Conservation (phyloP, 495 filamentous ascomycete genomes). For the Neurospora africana region DNA sequence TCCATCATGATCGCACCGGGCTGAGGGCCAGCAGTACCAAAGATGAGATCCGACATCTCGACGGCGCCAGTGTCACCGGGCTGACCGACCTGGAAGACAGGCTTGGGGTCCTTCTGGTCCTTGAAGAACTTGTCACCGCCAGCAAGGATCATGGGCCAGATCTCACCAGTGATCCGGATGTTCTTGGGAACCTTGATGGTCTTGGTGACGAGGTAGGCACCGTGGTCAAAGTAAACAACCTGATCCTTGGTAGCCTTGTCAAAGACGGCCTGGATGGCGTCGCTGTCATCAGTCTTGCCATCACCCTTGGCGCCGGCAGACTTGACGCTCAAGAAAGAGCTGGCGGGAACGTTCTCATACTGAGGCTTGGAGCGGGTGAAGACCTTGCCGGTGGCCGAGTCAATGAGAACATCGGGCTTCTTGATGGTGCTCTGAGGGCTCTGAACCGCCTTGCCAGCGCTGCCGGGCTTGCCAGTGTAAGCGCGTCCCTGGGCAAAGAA, state of each 20-base stretch:
- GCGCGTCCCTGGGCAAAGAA: slow-evolving; percentile 67
- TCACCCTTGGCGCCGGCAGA: slow-evolving; percentile 70
- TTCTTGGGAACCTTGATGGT: slow-evolving; percentile 76
- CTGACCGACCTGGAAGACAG: slow-evolving; percentile 68
- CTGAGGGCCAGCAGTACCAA: slow-evolving; percentile 64
- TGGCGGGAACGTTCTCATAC: slow-evolving; percentile 49
- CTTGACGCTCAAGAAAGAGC: slow-evolving; percentile 66
- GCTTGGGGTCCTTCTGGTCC: slow-evolving; percentile 56
- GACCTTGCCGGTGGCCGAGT: slow-evolving; percentile 38
- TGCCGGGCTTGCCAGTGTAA: slow-evolving; percentile 40
- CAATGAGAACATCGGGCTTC: slow-evolving; percentile 51
- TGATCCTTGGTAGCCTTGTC: slow-evolving; percentile 49
- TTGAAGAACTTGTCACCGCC: slow-evolving; percentile 55
- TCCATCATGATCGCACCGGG: slow-evolving; percentile 84
- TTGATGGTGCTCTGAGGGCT: slow-evolving; percentile 34
- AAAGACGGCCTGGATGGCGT: slow-evolving; percentile 59
- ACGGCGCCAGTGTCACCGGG: slow-evolving; percentile 67
- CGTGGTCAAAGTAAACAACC: slow-evolving; percentile 86
- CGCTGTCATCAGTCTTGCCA: slow-evolving; percentile 57
- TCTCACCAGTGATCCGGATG: slow-evolving; percentile 78
- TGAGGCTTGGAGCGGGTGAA: slow-evolving; percentile 65
- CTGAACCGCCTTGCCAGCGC: slow-evolving; percentile 39
- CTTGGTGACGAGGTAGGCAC: slow-evolving; percentile 72
- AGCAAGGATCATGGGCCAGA: slow-evolving; percentile 84
- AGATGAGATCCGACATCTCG: slow-evolving; percentile 77